A percentile compares a stretch with the other conserved stretches of the same genome.
phyloP scores from a whole-genome alignment of 495 filamentous ascomycete genomes.

The Elaphomyces granulatus region DNA sequence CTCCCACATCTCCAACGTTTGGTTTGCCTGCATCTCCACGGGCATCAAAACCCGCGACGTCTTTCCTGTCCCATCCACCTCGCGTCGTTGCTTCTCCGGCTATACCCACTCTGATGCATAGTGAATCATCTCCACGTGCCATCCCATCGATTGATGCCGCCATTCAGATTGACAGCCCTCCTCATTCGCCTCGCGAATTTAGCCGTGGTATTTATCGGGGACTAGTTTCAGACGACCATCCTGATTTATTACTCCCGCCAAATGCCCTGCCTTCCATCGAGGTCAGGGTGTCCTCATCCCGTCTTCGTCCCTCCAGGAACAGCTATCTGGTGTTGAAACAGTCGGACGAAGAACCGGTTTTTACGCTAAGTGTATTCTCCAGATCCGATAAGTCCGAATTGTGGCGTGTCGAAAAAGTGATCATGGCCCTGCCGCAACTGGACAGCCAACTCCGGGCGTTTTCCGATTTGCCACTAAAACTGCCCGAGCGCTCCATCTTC shows the following conservation, averaged over 20 bases:
- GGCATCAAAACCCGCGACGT: slow-evolving; percentile 35
- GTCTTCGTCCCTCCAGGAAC: slow-evolving; percentile 78
- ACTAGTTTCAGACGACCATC: slow-evolving; percentile 68
- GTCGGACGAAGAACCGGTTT: slow-evolving; percentile 78
- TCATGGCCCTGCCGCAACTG: slow-evolving; percentile 61
- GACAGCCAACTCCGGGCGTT: slow-evolving; percentile 66
- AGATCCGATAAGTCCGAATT: slow-evolving; percentile 66
- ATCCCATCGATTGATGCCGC: slow-evolving; percentile 30
- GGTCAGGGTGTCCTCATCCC: slow-evolving; percentile 77
- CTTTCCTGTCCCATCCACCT: slow-evolving; percentile 49
- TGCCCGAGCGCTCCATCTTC: slow-evolving; percentile 78
- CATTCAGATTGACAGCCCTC: slow-evolving; percentile 26
- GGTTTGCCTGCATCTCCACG: slow-evolving; percentile 59
- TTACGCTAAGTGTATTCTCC: slow-evolving; percentile 74
- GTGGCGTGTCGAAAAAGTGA: slow-evolving; percentile 89
- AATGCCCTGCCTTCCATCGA: slow-evolving; percentile 80
- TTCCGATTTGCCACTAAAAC: slow-evolving; percentile 47
- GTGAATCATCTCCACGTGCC: slow-evolving; percentile 8
- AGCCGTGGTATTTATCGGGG: slow-evolving; percentile 42
- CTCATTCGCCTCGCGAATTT: slow-evolving; percentile 11
- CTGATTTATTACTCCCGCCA: slow-evolving; percentile 68
- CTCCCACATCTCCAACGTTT: slow-evolving; percentile 53
- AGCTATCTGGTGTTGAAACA: slow-evolving; percentile 57
- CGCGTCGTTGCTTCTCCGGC: slow-evolving; percentile 7
- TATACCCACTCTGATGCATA: background rate